These are phyloP conservation scores for Noccaea bulbosa DNA, from an alignment of 345 rosid species.

Conservation along the genomic window DNA sequence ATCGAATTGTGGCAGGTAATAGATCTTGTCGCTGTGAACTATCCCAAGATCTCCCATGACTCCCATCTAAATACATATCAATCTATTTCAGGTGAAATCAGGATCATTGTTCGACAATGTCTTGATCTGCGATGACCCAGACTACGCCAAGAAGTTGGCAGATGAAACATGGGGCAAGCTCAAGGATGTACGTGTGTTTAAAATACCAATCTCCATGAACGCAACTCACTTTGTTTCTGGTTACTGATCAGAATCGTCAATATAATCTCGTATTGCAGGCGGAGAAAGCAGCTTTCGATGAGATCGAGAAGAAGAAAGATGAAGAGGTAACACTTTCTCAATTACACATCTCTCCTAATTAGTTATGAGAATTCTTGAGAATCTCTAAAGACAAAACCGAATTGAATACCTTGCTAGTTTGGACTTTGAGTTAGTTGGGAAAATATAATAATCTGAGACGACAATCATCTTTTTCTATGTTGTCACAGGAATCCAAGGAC, in stretches of 20 bases:
- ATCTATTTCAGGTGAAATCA: conserved; percentile 73
- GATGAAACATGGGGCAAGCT: conserved; percentile 97
- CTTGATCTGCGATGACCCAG: conserved; percentile 77
- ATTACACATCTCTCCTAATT: conserved; percentile 43
- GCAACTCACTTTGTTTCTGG: conserved; percentile 15
- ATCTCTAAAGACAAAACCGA: conserved; percentile 49
- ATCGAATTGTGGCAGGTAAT: conserved; percentile 97
- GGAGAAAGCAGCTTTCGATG: conserved; percentile 97
- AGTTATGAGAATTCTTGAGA: not conserved
- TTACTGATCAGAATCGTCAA: conserved; percentile 10
- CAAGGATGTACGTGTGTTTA: conserved; percentile 71
- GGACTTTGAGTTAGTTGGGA: not conserved
- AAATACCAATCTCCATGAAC: conserved; percentile 6
- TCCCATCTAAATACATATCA: not conserved
- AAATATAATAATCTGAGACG: conserved; percentile 44
- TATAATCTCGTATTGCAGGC: conserved; percentile 56
- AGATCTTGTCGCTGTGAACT: not conserved
- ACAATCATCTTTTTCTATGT: conserved; percentile 55
- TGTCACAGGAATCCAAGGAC: conserved; percentile 68
- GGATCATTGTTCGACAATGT: conserved; percentile 96
- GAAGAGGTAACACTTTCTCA: conserved; percentile 65
- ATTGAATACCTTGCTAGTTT: conserved; percentile 56
- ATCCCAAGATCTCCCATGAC: not conserved
- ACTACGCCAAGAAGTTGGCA: conserved; percentile 83
- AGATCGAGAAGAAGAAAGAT: conserved; percentile 79